phyloP scores from a whole-genome alignment of 2,329 filamentous ascomycete genomes.

The Orbilia blumenaviensis region DNA sequence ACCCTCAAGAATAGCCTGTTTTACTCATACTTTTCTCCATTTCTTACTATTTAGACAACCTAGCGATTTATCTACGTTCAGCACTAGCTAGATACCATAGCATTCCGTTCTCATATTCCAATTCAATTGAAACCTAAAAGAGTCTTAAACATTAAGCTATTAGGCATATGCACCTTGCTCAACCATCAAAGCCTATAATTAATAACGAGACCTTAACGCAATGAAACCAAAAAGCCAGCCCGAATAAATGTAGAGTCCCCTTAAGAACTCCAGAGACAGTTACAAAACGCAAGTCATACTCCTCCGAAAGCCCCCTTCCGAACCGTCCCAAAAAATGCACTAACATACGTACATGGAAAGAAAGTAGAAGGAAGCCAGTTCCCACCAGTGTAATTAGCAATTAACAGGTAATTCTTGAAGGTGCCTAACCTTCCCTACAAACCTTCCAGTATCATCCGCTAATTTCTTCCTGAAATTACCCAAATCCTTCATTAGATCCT shows the following conservation, averaged over 20 bases:
- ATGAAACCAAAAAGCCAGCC: slow-evolving; percentile 3
- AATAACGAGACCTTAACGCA: background rate
- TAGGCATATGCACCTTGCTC: slow-evolving; percentile 13
- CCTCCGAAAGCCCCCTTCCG: slow-evolving; percentile 19
- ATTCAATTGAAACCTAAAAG: background rate
- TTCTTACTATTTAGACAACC: background rate
- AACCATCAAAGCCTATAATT: background rate
- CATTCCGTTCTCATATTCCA: background rate
- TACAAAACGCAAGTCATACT: slow-evolving; percentile 9
- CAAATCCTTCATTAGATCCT: slow-evolving; percentile 81
- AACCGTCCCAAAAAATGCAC: slow-evolving; percentile 5
- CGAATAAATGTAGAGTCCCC: background rate
- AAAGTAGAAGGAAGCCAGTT: background rate
- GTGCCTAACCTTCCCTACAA: slow-evolving; percentile 58
- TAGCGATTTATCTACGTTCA: slow-evolving; percentile 5
- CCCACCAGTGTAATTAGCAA: slow-evolving; percentile 3
- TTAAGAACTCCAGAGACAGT: background rate
- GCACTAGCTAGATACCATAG: slow-evolving; percentile 33
- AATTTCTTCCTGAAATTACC: slow-evolving; percentile 85
- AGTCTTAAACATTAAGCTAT: slow-evolving; percentile 24
- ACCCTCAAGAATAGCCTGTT: background rate
- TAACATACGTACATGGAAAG: background rate
- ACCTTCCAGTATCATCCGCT: slow-evolving; percentile 79
- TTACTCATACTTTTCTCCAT: background rate
- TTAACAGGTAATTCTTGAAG: slow-evolving; percentile 49